A percentile compares a stretch with the other conserved stretches of the same genome.
phyloP scores from a whole-genome alignment of 2,329 filamentous ascomycete species.

The Fusarium lateritium region DNA sequence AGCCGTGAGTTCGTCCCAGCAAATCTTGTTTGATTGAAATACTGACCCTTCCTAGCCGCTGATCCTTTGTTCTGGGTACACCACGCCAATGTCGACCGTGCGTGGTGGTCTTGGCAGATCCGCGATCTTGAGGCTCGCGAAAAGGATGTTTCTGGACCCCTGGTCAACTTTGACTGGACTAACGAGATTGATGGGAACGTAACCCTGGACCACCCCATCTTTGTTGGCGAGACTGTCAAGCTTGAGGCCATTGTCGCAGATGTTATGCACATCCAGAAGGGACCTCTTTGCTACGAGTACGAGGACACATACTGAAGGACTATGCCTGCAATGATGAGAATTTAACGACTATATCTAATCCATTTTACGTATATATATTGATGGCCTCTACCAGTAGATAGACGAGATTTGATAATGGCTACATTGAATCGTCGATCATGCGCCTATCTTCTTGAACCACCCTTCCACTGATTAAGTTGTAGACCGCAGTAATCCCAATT shows the following conservation, averaged over 20 bases:
- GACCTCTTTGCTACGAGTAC: slow-evolving; percentile 23
- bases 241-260: slow-evolving; percentile 25
- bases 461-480: too few relatives aligned
- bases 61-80: slow-evolving; percentile 52
- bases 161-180: slow-evolving; percentile 31
- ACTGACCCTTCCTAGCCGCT: slow-evolving; percentile 11
- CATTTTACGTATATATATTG: background rate
- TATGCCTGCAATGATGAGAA: rapidly evolving
- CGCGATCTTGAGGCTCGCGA: slow-evolving; percentile 22
- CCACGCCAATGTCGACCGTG: slow-evolving; percentile 50
- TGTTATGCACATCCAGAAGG: slow-evolving; percentile 32
- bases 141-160: slow-evolving; percentile 30
- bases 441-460: too few relatives aligned
- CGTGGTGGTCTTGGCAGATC: slow-evolving; percentile 45
- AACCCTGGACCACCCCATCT: slow-evolving; percentile 10
- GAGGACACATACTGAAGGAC: slow-evolving; percentile 16
- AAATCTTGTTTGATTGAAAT: rapidly evolving
- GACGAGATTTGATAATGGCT: too few relatives aligned
- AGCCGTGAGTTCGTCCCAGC: slow-evolving; percentile 5
- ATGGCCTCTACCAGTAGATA: too few relatives aligned
- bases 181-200: slow-evolving; percentile 24
- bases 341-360: background rate
- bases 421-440: too few relatives aligned
- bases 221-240: slow-evolving; percentile 19
- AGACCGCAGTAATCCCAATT: too few relatives aligned